phyloP scores from a whole-genome alignment of 495 filamentous ascomycete species.

The Neurospora hispaniola region DNA sequence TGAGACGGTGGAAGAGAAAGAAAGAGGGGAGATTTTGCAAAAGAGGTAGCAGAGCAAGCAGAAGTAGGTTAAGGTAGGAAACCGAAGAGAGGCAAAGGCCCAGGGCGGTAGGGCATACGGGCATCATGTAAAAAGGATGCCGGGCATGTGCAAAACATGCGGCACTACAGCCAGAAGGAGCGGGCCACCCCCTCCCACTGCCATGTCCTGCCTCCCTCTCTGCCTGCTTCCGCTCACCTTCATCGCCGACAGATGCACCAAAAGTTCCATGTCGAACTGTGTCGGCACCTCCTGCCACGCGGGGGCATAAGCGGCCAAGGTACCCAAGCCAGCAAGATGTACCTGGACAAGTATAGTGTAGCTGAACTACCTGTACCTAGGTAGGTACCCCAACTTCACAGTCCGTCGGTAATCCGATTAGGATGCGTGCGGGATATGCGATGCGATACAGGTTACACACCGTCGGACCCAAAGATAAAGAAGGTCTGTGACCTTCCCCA shows the following conservation, averaged over 20 bases:
- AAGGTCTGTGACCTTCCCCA: not conserved
- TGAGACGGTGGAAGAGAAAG: not conserved
- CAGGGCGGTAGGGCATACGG: not conserved
- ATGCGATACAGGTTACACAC: not conserved
- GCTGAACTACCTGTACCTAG: no score
- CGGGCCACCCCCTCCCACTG: not conserved
- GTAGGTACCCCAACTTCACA: not conserved
- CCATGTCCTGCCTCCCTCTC: not conserved
- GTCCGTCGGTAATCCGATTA: not conserved
- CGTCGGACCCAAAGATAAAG: not conserved
- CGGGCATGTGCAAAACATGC: not conserved
- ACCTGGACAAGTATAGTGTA: not conserved
- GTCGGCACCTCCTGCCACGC: not conserved
- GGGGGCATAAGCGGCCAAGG: not conserved
- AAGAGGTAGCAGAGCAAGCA: not conserved
- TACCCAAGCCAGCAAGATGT: not conserved
- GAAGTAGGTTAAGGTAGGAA: not conserved
- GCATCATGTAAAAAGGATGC: not conserved
- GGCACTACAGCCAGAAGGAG: not conserved
- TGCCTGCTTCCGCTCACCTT: not conserved
- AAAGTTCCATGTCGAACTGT: not conserved
- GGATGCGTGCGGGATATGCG: not conserved
- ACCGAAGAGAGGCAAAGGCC: not conserved
- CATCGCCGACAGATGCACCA: not conserved
- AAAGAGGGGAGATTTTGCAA: constrained; percentile 2